These are phyloP conservation scores for Boletus speciosus DNA, from an alignment of 768 basidiomycete species.

Conservation along the genomic window DNA sequence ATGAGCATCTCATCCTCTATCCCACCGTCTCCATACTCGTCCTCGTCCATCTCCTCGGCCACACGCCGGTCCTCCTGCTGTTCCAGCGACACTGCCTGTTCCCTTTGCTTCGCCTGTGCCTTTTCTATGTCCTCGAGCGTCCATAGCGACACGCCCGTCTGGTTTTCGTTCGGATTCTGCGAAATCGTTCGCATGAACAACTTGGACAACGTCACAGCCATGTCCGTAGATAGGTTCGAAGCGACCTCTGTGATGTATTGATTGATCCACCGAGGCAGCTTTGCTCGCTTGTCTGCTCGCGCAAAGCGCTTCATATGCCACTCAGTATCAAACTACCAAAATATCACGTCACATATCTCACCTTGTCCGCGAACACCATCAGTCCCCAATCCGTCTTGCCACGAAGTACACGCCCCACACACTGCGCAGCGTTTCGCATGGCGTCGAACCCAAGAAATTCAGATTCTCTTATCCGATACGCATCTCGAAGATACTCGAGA, in stretches of 20 bases:
- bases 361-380: constrained; percentile 99
- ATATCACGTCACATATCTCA: constrained; percentile 28
- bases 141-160: constrained; percentile 94
- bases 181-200: constrained; percentile 98
- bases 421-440: constrained; percentile 98
- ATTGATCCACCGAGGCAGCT: constrained; percentile 98
- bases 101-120: constrained; percentile 79
- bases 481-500: constrained; percentile 95
- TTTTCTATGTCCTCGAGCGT: constrained; percentile 87
- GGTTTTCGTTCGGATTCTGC: constrained; percentile 94
- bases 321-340: not conserved
- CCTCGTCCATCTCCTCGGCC: constrained; percentile 39
- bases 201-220: constrained; percentile 92
- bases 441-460: constrained; percentile 99
- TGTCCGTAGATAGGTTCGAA: constrained; percentile 96
- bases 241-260: constrained; percentile 99
- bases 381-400: constrained; percentile 99
- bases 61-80: constrained; percentile 19
- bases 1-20: constrained; percentile 60
- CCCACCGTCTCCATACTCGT: constrained; percentile 66
- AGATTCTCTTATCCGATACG: constrained; percentile 96
- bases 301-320: constrained; percentile 70
- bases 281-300: constrained; percentile 88
- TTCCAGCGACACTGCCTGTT: constrained; percentile 50
- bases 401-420: constrained; percentile 94